Evolutionary conservation across 2,329 filamentous ascomycete genomes (phyloP).

Genomic region (Nemania sp.): DNA sequence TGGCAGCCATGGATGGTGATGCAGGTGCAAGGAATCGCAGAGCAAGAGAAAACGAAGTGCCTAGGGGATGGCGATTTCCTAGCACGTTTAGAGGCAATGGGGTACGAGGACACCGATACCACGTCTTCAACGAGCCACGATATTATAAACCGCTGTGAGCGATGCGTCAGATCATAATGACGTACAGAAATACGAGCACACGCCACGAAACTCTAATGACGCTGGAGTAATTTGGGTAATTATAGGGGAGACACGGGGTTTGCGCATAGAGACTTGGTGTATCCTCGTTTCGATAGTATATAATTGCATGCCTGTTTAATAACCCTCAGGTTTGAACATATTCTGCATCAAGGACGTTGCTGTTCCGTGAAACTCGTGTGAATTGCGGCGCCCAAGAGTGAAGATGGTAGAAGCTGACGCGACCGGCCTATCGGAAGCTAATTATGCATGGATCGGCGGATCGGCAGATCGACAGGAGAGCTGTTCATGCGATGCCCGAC

Average conservation of each 20-base stretch:
- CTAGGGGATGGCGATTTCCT: slow-evolving; percentile 80
- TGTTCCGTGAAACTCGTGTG: neutral
- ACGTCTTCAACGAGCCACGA: slow-evolving; percentile 91
- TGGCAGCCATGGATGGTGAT: slow-evolving; percentile 44
- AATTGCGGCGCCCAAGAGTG: neutral
- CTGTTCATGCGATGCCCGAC: slow-evolving; percentile 1
- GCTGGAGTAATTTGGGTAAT: slow-evolving; percentile 18
- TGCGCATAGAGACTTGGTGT: neutral
- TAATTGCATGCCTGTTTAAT: slow-evolving; percentile 4
- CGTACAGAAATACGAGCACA: neutral
- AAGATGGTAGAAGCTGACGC: neutral
- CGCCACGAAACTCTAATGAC: slow-evolving; percentile 13
- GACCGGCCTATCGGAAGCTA: neutral
- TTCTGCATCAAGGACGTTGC: neutral
- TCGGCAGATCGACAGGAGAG: slow-evolving; percentile 2
- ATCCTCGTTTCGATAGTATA: slow-evolving; percentile 11
- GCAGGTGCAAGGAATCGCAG: slow-evolving; percentile 59
- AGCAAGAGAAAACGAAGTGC: slow-evolving; percentile 73
- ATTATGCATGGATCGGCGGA: no score
- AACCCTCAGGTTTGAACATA: neutral
- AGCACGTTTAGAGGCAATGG: slow-evolving; percentile 81
- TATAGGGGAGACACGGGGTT: neutral
- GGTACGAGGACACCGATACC: slow-evolving; percentile 86
- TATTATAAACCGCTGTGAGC: slow-evolving; percentile 56
- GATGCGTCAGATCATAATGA: slow-evolving; percentile 6